These are phyloP conservation scores for Saccharomycopsis amapae DNA, from an alignment of 805 yeast species.

Conservation along the genomic window DNA sequence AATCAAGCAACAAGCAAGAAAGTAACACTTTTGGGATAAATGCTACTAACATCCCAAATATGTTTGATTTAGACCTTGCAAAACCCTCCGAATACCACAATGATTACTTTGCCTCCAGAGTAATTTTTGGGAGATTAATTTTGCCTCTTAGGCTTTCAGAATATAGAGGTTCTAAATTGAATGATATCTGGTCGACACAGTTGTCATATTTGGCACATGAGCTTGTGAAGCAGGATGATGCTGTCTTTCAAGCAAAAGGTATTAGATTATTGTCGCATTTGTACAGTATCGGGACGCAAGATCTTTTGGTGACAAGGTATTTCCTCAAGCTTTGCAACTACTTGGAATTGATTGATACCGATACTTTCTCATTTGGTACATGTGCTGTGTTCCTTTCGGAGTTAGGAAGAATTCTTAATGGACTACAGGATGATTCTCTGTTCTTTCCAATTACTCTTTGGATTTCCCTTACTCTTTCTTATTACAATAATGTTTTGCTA, in stretches of 20 bases:
- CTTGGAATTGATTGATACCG: neutral
- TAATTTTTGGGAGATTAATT: neutral
- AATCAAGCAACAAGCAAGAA: conserved; percentile 30
- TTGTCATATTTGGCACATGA: conserved; percentile 2
- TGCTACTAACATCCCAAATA: neutral
- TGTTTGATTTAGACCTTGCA: neutral
- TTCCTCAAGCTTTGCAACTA: conserved; percentile 1
- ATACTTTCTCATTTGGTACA: neutral
- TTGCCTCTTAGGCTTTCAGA: conserved; percentile 9
- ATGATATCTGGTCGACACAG: conserved; percentile 4
- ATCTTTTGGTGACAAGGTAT: conserved; percentile 2
- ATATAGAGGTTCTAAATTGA: neutral
- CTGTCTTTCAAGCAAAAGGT: conserved; percentile 13
- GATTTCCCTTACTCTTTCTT: neutral
- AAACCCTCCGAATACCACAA: neutral
- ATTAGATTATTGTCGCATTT: conserved; percentile 12
- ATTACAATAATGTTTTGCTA: neutral
- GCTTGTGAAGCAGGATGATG: conserved; percentile 5
- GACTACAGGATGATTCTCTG: conserved; percentile 1
- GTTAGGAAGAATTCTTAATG: neutral
- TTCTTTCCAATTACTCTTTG: conserved; percentile 1
- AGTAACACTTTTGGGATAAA: conserved; percentile 7
- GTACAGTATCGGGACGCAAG: conserved; percentile 10
- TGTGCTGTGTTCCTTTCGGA: neutral
- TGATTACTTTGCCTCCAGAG: neutral